These are phyloP conservation scores for Asterella californica DNA, from an alignment of 225 moss, liverwort and hornwort species.

Conservation along the genomic window DNA sequence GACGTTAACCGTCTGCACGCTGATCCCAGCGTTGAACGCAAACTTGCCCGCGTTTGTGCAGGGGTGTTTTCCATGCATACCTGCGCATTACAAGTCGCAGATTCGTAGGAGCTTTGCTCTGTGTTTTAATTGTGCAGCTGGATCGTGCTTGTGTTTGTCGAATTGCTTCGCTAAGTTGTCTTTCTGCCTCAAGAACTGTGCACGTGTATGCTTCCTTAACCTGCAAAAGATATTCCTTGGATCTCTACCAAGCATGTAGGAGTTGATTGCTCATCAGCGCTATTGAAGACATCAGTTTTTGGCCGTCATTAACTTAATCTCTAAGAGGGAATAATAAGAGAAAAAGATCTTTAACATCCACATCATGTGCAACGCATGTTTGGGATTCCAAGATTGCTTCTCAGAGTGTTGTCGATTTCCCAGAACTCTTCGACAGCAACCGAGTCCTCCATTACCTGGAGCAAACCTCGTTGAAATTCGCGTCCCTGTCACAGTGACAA, in stretches of 20 bases:
- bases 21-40: not conserved
- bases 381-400: slow-evolving; percentile 5
- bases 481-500: not conserved
- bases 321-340: not conserved
- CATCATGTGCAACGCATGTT: slow-evolving; percentile 13
- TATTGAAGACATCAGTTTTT: not conserved
- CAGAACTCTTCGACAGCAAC: not conserved
- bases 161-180: slow-evolving; percentile 32
- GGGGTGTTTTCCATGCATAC: slow-evolving; percentile 39
- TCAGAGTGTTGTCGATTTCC: not conserved
- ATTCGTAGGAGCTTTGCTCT: slow-evolving; percentile 27
- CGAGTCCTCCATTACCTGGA: not conserved
- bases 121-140: slow-evolving; percentile 28
- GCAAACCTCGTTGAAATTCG: not conserved
- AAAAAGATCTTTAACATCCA: not conserved
- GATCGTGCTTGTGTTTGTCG: slow-evolving; percentile 38
- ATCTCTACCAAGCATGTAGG: not conserved
- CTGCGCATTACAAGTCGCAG: slow-evolving; percentile 20
- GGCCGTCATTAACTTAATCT: not conserved
- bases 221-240: not conserved
- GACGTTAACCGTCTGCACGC: not conserved
- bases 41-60: slow-evolving; percentile 10
- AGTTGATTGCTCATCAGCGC: not conserved
- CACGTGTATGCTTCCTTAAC: slow-evolving; percentile 30
- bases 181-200: slow-evolving; percentile 32